These are phyloP conservation scores for Zygotorulaspora danielsina DNA, from an alignment of 805 yeast species.

Conservation along the genomic window DNA sequence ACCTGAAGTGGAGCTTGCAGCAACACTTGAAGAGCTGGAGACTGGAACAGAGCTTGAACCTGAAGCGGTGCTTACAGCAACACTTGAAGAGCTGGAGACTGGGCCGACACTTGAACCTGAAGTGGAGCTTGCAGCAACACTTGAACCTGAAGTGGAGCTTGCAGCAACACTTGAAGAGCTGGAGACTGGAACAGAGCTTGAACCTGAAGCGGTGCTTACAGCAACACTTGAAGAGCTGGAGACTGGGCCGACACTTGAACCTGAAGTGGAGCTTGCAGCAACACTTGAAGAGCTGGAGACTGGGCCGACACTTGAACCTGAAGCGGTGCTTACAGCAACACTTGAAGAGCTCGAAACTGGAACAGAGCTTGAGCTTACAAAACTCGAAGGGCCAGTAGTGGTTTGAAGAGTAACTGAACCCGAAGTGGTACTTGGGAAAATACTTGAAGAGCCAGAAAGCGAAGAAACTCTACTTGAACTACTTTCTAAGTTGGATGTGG, in stretches of 20 bases:
- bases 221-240: too few relatives aligned
- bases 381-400: conserved; percentile 6
- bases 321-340: conserved; percentile 2
- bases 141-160: neutral
- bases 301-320: too few relatives aligned
- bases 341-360: conserved; percentile 1
- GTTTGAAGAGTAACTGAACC: too few relatives aligned
- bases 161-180: conserved; percentile 3
- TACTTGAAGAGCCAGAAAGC: neutral
- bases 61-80: neutral
- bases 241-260: too few relatives aligned
- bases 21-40: neutral
- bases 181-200: too few relatives aligned
- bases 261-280: too few relatives aligned
- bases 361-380: conserved; percentile 6
- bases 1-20: neutral
- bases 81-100: neutral
- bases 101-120: neutral
- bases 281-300: conserved; percentile 6
- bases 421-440: too few relatives aligned
- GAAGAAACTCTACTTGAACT: too few relatives aligned
- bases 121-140: neutral
- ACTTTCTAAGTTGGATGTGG: too few relatives aligned
- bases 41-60: neutral
- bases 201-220: too few relatives aligned